These are phyloP conservation scores for Carex kokanica DNA, from an alignment of 176 grass and related monocot species.

Conservation along the genomic window DNA sequence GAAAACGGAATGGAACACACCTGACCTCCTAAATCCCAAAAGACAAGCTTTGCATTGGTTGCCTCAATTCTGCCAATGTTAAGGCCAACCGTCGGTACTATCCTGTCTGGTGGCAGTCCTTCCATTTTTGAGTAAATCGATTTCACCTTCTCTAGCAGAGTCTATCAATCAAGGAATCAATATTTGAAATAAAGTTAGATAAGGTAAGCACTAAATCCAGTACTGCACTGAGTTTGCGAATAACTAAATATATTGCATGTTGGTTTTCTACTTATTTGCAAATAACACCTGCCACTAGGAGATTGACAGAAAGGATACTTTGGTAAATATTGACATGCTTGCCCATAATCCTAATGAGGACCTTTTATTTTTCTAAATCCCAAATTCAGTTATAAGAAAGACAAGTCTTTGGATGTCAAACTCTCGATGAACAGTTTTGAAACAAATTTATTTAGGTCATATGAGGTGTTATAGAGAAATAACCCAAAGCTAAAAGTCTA, in stretches of 20 bases:
- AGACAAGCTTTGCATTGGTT: conserved; percentile 81
- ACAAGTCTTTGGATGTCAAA: neutral
- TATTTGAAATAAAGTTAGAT: neutral
- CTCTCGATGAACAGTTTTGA: neutral
- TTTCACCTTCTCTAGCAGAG: conserved; percentile 97
- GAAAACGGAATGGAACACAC: conserved; percentile 35
- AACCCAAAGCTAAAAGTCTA: neutral
- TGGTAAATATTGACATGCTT: too few species aligned
- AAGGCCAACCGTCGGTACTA: conserved; percentile 94
- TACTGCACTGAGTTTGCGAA: neutral
- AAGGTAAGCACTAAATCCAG: neutral
- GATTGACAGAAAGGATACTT: neutral
- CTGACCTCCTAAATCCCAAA: conserved; percentile 99
- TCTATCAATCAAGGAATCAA: conserved; percentile 34
- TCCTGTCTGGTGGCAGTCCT: conserved; percentile 72
- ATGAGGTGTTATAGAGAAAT: neutral
- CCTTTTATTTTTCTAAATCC: neutral
- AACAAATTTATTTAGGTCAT: neutral
- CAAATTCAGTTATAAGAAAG: neutral
- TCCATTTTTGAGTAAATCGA: conserved; percentile 69
- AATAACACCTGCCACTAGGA: neutral
- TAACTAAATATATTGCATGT: neutral
- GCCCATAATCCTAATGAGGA: too few species aligned
- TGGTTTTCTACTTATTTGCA: neutral
- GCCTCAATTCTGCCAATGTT: conserved; percentile 96